Conservation (phyloP, 2,329 filamentous ascomycete species). For the Endocalyx cinctus region DNA sequence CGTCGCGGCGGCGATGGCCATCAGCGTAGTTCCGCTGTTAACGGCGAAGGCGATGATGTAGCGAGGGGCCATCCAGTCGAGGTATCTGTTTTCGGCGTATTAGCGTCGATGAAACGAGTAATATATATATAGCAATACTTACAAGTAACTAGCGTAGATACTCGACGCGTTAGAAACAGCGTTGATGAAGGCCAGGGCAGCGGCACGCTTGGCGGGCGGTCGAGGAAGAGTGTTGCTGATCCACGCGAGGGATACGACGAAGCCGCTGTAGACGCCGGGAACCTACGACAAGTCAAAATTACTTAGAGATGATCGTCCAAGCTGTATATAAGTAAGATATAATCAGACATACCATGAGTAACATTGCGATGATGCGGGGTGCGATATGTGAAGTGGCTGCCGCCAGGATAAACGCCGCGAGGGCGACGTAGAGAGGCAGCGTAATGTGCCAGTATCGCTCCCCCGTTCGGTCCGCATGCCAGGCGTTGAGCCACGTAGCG, state of each 20-base stretch:
- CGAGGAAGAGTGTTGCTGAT: constrained; percentile 71
- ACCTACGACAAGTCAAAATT: constrained; percentile 27
- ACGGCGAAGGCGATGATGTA: constrained; percentile 60
- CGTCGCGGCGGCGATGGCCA: constrained; percentile 61
- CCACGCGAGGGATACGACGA: constrained; percentile 67
- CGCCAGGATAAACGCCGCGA: constrained; percentile 63
- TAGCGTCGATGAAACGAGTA: not conserved
- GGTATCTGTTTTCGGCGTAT: constrained; percentile 51
- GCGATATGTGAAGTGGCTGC: constrained; percentile 56
- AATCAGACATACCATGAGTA: constrained; percentile 55
- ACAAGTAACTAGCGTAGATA: constrained; percentile 53
- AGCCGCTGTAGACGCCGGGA: constrained; percentile 59
- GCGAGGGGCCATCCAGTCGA: constrained; percentile 37
- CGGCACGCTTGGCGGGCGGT: constrained; percentile 66
- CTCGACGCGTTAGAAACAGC: constrained; percentile 63
- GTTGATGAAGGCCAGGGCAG: constrained; percentile 72
- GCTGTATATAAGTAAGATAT: too few relatives aligned
- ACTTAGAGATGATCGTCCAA: too few relatives aligned
- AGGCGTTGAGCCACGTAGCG: constrained; percentile 60
- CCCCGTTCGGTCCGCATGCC: constrained; percentile 66
- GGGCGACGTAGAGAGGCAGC: constrained; percentile 55
- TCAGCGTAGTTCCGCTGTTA: constrained; percentile 59
- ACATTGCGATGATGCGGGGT: constrained; percentile 65
- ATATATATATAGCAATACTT: constrained; percentile 2
- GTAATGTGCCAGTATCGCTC: constrained; percentile 68